Evolutionary conservation across 2,329 filamentous ascomycete species (phyloP).

Genomic region (Cucurbitaria berberidis): DNA sequence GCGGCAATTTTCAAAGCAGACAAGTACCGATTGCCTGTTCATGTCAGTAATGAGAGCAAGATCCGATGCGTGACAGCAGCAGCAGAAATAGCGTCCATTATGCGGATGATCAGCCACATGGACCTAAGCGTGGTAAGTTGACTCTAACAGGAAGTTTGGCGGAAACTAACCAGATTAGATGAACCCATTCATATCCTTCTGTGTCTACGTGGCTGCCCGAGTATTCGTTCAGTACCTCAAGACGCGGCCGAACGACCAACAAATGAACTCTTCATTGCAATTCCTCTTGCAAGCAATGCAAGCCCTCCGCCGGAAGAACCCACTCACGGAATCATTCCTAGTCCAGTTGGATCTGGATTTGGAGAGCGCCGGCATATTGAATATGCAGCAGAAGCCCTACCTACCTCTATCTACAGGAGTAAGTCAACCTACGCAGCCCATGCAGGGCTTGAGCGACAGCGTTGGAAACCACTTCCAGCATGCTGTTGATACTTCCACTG

Average conservation of each 20-base stretch:
- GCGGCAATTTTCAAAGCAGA: constrained; percentile 98
- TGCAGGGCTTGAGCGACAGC: constrained; percentile 9
- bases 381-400: constrained; percentile 56
- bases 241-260: constrained; percentile 83
- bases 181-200: constrained; percentile 95
- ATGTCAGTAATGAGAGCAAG: constrained; percentile 87
- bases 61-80: constrained; percentile 91
- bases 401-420: constrained; percentile 20
- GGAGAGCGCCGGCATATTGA: constrained; percentile 67
- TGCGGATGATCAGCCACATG: constrained; percentile 91
- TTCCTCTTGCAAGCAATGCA: constrained; percentile 92
- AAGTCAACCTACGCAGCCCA: constrained; percentile 3
- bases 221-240: constrained; percentile 98
- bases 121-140: constrained; percentile 78
- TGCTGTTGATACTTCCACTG: background rate
- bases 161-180: constrained; percentile 63
- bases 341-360: constrained; percentile 93
- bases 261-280: constrained; percentile 78
- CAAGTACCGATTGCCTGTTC: constrained; percentile 77
- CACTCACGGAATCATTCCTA: constrained; percentile 91
- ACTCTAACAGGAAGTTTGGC: constrained; percentile 1
- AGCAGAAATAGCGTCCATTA: constrained; percentile 91
- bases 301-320: constrained; percentile 84
- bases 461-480: constrained; percentile 1
- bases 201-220: constrained; percentile 90